Percentiles rank a stretch among this genome's conserved stretches.
Evolutionary conservation across 2,329 filamentous ascomycete genomes (phyloP).

Genomic region (Neospermospora avenae): DNA sequence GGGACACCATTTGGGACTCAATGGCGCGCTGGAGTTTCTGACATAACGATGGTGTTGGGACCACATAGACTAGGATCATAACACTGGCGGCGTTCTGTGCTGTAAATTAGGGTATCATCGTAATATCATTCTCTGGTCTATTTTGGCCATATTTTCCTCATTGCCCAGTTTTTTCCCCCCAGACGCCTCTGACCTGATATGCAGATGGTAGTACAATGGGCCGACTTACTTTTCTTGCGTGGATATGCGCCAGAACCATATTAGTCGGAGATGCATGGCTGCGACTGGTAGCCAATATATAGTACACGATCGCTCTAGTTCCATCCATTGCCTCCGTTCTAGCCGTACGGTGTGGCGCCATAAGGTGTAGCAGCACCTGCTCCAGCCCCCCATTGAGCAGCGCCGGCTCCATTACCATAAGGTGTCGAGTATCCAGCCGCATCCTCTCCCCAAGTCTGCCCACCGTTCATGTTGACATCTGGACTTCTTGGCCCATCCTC

Average conservation of each 20-base stretch:
- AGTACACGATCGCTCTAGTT: conserved; percentile 12
- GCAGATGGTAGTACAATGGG: conserved; percentile 22
- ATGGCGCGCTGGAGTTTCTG: conserved; percentile 3
- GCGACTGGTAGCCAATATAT: neutral
- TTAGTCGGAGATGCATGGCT: neutral
- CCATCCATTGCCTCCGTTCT: conserved; percentile 33
- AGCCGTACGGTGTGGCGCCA: conserved; percentile 61
- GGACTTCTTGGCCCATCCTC: conserved; percentile 63
- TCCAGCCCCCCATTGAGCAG: conserved; percentile 62
- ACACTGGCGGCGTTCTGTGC: conserved; percentile 14
- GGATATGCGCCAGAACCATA: neutral
- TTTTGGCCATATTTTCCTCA: conserved; percentile 6
- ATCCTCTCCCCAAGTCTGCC: conserved; percentile 50
- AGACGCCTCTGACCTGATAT: conserved; percentile 23
- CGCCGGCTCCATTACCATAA: conserved; percentile 54
- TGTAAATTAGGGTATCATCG: conserved; percentile 26
- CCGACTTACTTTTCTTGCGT: neutral
- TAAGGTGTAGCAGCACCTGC: conserved; percentile 51
- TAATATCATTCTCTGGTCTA: conserved; percentile 22
- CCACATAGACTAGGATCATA: conserved; percentile 25
- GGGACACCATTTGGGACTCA: conserved; percentile 1
- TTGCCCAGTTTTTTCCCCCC: conserved; percentile 11
- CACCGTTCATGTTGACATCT: conserved; percentile 52
- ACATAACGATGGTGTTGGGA: conserved; percentile 15
- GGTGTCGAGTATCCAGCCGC: conserved; percentile 63